These are phyloP conservation scores for Karstenula rhodostoma DNA, from an alignment of 2,329 filamentous ascomycete genomes.

Conservation along the genomic window DNA sequence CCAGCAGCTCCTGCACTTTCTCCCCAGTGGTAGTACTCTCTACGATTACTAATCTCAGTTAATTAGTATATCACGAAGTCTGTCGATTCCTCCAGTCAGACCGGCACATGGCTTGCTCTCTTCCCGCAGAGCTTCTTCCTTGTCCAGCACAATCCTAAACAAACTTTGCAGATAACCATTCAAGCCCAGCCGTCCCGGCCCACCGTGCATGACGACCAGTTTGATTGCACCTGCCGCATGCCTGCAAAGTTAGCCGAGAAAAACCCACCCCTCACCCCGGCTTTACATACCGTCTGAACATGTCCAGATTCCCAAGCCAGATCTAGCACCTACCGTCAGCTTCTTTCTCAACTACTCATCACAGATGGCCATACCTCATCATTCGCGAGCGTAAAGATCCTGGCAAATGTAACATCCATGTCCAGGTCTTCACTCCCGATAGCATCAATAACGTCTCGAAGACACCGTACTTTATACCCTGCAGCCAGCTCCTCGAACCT, in stretches of 20 bases:
- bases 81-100: not conserved
- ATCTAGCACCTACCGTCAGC: not conserved
- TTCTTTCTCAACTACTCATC: not conserved
- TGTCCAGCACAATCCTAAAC: not conserved
- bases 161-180: not conserved
- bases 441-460: not conserved
- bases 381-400: not conserved
- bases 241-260: too few relatives aligned
- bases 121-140: not conserved
- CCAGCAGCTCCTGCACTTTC: too few relatives aligned
- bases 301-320: not conserved
- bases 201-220: not conserved
- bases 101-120: not conserved
- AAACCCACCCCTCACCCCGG: too few relatives aligned
- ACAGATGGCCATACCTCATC: not conserved
- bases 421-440: not conserved
- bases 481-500: not conserved
- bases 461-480: not conserved
- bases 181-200: not conserved
- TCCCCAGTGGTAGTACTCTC: too few relatives aligned
- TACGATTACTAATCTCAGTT: too few relatives aligned
- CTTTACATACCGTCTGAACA: not conserved
- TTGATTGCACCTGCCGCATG: constrained; percentile 1
- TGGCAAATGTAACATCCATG: not conserved
- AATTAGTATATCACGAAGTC: too few relatives aligned